Evolutionary conservation across 2,329 filamentous ascomycete genomes (phyloP), one percentile per base, ranked within the genome.

Genomic region (Colletotrichum echinochloae): DNA sequence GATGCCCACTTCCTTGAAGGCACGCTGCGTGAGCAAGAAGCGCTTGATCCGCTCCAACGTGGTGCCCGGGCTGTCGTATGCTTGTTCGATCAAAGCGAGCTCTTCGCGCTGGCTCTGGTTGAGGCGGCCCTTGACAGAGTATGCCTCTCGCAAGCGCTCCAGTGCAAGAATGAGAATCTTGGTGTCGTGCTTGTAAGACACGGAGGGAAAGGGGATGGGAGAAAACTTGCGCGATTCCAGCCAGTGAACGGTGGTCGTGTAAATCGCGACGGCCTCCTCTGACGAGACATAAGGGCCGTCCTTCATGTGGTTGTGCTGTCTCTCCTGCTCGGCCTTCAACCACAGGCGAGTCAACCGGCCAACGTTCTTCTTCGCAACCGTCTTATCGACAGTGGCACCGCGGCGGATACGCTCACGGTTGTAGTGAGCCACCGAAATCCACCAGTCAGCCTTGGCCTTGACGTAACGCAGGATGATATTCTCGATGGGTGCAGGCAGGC

Each of bases 291-390:
- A 99, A 1, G 96, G 96, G 3, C 96, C 96, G 76, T 99, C 97
- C 84, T 99, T 99, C 90, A 98, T 94, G 82, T 99, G 98, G 79
- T 99, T 99, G 85, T 99, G 96, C 80, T 99, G 96, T 70, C 97
- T 89, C 82, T 99, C 96, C 82, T 99, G 96, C 84, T 99, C 96
- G 28, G 96, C 93, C 86, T 99, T 99, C 71, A 99, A 87, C 96
- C 96, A 99, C 41, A 99, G 85, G 79, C 96, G 91, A 20, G 96
- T 99, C 74, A 99, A 85, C 75, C 96, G 93, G 70, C 96, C 96
- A 72, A 99, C 87, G 75, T 99, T 99, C 88, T 99, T 99, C 89
- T 99, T 99, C 5, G 96, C 96, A 33, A 99, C 97, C 3, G 96
- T 99, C 86, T 99, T 99, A 81, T 99, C 96, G 16, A 99, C 96